These are phyloP conservation scores for Craterostigma plantagineum DNA, from an alignment of 257 asterid species.

Conservation along the genomic window DNA sequence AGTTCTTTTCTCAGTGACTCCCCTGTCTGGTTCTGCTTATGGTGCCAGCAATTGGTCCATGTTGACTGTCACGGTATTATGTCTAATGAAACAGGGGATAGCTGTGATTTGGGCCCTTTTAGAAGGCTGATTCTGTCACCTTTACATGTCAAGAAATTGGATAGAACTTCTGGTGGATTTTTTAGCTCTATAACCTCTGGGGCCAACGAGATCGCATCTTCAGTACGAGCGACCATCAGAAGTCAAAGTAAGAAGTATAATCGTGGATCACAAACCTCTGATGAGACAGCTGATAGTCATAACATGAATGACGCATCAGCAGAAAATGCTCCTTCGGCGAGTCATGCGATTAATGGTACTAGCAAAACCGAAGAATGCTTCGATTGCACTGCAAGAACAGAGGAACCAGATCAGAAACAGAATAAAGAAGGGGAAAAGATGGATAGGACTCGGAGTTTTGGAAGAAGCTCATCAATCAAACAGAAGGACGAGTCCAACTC, in stretches of 20 bases:
- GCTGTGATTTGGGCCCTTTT: constrained; percentile 83
- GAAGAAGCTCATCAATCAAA: constrained; percentile 42
- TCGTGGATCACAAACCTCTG: constrained; percentile 32
- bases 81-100: constrained; percentile 73
- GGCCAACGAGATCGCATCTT: constrained; percentile 93
- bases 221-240: constrained; percentile 87
- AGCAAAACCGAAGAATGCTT: constrained; percentile 33
- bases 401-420: constrained; percentile 28
- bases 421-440: constrained; percentile 30
- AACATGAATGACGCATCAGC: constrained; percentile 35
- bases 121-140: constrained; percentile 87
- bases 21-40: constrained; percentile 95
- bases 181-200: constrained; percentile 87
- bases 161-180: constrained; percentile 51
- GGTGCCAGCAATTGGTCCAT: constrained; percentile 97
- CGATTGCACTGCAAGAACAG: constrained; percentile 19
- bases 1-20: constrained; percentile 88
- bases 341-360: constrained; percentile 31
- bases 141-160: constrained; percentile 49
- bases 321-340: constrained; percentile 26
- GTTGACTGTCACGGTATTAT: constrained; percentile 85
- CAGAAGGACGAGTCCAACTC: too few relatives aligned
- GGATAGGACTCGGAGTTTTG: constrained; percentile 39
- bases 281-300: constrained; percentile 32
- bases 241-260: constrained; percentile 68